These are phyloP conservation scores for Oenanthe sinensis DNA, from an alignment of 129 eudicot species.

Conservation along the genomic window DNA sequence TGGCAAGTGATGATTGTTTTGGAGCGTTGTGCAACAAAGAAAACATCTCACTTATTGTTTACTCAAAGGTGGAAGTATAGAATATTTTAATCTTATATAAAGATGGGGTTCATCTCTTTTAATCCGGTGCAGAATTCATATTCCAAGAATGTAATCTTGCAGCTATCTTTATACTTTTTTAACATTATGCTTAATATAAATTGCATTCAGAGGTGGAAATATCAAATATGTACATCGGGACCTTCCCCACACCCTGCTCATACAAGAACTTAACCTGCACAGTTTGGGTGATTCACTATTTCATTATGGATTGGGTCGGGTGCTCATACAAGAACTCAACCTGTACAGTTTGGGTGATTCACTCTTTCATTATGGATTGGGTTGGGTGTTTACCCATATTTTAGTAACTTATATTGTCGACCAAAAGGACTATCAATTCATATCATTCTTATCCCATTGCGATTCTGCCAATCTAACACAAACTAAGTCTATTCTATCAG, in stretches of 20 bases:
- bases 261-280: not conserved
- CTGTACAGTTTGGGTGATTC: not conserved
- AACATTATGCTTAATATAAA: not conserved
- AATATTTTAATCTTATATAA: conserved; percentile 8
- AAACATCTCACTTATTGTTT: conserved; percentile 22
- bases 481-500: not conserved
- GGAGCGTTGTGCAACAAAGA: conserved; percentile 43
- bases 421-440: not conserved
- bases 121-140: not conserved
- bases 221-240: too few species aligned
- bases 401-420: not conserved
- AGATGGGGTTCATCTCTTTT: not conserved
- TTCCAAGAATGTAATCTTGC: conserved; percentile 4
- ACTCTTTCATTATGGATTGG: not conserved
- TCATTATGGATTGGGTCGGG: not conserved
- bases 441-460: not conserved
- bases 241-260: too few species aligned
- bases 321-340: not conserved
- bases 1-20: conserved; percentile 33
- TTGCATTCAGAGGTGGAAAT: not conserved
- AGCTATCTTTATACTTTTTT: conserved; percentile 1
- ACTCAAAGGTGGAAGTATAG: conserved; percentile 27
- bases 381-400: not conserved
- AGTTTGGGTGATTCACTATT: not conserved
- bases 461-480: not conserved